These are phyloP conservation scores for Lactarius akahatsu DNA, from an alignment of 768 basidiomycete species.

Conservation along the genomic window DNA sequence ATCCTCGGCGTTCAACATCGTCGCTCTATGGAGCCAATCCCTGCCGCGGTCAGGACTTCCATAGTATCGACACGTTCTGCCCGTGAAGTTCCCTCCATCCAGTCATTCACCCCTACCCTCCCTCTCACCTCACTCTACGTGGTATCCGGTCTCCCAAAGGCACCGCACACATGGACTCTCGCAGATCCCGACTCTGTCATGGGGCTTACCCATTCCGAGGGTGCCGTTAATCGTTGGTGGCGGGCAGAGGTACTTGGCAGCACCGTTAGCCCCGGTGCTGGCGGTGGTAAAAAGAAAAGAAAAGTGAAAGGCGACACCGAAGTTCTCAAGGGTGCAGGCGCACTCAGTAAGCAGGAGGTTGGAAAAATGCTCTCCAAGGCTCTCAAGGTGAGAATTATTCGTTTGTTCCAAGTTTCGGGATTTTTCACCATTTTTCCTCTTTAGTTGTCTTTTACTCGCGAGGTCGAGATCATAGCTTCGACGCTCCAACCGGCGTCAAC, in stretches of 20 bases:
- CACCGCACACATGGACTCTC: constrained; percentile 86
- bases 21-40: constrained; percentile 82
- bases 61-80: constrained; percentile 74
- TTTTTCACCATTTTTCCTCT: not conserved
- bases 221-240: constrained; percentile 89
- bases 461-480: constrained; percentile 94
- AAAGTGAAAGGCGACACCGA: constrained; percentile 60
- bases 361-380: constrained; percentile 90
- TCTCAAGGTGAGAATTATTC: constrained; percentile 60
- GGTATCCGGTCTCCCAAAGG: constrained; percentile 86
- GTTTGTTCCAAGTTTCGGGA: not conserved
- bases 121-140: constrained; percentile 84
- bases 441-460: constrained; percentile 86
- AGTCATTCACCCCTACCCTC: constrained; percentile 66
- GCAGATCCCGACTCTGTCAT: constrained; percentile 81
- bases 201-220: constrained; percentile 78
- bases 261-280: constrained; percentile 80
- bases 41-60: constrained; percentile 71
- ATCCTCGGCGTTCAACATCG: constrained; percentile 74
- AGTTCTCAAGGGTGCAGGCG: constrained; percentile 71
- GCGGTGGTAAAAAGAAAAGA: constrained; percentile 70
- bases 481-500: constrained; percentile 91
- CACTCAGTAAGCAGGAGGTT: constrained; percentile 81
- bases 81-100: constrained; percentile 53
- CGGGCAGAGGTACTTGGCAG: constrained; percentile 88